These are phyloP conservation scores for Eucommia ulmoides DNA, from an alignment of 257 asterid species.

Conservation along the genomic window DNA sequence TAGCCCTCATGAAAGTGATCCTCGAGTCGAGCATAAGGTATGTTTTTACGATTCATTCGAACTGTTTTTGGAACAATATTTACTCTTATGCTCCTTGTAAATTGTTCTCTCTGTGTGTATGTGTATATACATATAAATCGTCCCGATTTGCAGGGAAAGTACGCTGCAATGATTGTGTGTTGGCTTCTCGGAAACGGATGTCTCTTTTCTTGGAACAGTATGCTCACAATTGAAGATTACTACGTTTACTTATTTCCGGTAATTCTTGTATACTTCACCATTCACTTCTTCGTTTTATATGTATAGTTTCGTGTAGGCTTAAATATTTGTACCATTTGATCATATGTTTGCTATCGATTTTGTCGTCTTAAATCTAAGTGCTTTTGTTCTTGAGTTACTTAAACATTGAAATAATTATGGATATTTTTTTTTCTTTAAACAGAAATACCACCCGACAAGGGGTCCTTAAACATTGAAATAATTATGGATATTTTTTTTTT, in stretches of 20 bases:
- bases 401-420: neutral
- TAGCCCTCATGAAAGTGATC: neutral
- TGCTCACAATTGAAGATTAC: constrained; percentile 35
- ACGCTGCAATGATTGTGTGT: constrained; percentile 22
- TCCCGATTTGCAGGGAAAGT: constrained; percentile 20
- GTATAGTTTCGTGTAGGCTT: neutral
- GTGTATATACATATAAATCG: neutral
- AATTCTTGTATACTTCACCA: neutral
- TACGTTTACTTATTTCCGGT: constrained; percentile 26
- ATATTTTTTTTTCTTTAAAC: constrained; percentile 2
- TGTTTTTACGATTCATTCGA: neutral
- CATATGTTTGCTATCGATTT: too few species aligned
- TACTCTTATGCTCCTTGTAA: neutral
- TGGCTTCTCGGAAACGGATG: constrained; percentile 37
- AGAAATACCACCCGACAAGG: constrained; percentile 32
- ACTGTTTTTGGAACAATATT: neutral
- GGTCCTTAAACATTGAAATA: neutral
- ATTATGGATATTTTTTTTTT: neutral
- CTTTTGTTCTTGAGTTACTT: too few species aligned
- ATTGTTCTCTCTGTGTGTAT: neutral
- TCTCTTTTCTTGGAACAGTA: constrained; percentile 34
- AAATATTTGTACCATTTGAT: neutral
- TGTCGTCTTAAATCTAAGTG: too few species aligned
- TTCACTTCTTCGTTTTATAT: neutral
- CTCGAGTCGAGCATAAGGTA: constrained; percentile 19